Evolutionary conservation across 441 rosid genomes (phyloP), one percentile per base, ranked within the genome.

Genomic region (Lepidium campestre): DNA sequence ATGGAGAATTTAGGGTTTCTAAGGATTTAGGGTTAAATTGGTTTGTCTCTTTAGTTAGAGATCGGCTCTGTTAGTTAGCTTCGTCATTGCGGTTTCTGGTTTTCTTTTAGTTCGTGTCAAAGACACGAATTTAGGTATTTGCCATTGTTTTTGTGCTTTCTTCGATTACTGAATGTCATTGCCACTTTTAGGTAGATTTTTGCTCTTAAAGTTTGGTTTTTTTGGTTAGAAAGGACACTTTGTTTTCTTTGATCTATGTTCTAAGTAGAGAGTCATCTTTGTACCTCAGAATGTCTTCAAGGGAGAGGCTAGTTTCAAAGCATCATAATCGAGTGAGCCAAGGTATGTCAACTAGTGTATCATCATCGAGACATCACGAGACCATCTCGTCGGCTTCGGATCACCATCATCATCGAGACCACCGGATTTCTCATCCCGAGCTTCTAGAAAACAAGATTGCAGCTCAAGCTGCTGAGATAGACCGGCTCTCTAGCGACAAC

Each of bases 381-480:
- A 65, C 60, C 10, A 48, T 22, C 37, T 39, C 65, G 19, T 47
- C 23, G 1, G 8, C 40, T 47, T 57, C 39, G 12, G 55, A 64
- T 60, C 67, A 44, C 15, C 73, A 27, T 41, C 67, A 53, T 57
- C 50, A 31, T 20, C 70, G 32, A 19, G 61, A 65, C 44, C 58
- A 72, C 20, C 62, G 57, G 20, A 12, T 59, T 53, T 73, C 82
- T 55, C 85, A 62, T 36, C 55, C 82, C 0, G 84, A 81, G 48
- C 74, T 75, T 53, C 68, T 92, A 27, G 89, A 93, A 73, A 78
- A 70, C 75, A 93, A 79, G 76, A 72, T 86, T 76, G 89, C 84
- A 60, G 80, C 78, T 64, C 98, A 87, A 83, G 86, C 86, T 48
- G 89, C 80, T 40, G 96, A 93, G 77, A 80, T 88, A 27, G 89